Evolutionary conservation across 1,139 yeast species (phyloP).

Genomic region (Pichia inconspicua): DNA sequence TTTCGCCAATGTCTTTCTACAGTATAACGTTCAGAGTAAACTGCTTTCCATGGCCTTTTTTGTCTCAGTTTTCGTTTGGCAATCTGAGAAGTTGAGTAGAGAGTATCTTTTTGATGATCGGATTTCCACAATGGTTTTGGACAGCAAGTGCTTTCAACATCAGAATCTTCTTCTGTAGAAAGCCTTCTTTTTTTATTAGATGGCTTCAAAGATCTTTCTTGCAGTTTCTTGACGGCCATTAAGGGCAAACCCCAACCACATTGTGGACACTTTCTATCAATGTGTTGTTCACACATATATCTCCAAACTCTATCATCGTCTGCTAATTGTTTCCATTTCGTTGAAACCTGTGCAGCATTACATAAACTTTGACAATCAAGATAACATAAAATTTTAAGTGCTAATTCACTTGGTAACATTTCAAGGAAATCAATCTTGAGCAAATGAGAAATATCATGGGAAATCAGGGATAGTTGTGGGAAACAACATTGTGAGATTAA

Average conservation of each 20-base stretch:
- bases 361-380: conserved; percentile 88
- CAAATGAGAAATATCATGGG: conserved; percentile 69
- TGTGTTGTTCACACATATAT: conserved; percentile 96
- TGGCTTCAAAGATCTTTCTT: conserved; percentile 30
- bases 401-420: conserved; percentile 76
- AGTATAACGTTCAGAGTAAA: conserved; percentile 81
- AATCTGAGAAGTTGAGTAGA: conserved; percentile 17
- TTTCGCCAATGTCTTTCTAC: conserved; percentile 94
- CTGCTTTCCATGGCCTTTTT: conserved; percentile 91
- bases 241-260: conserved; percentile 99
- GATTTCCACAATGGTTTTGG: conserved; percentile 22
- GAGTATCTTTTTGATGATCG: conserved; percentile 19
- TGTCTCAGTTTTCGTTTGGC: conserved; percentile 22
- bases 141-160: conserved; percentile 10
- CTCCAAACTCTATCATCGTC: conserved; percentile 98
- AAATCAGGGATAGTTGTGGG: conserved; percentile 80
- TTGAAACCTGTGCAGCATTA: conserved; percentile 86
- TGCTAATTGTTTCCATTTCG: conserved; percentile 79
- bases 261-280: conserved; percentile 91
- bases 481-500: conserved; percentile 85
- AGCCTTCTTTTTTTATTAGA: conserved; percentile 26
- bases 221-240: conserved; percentile 71
- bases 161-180: conserved; percentile 15
- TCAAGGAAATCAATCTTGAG: conserved; percentile 84
- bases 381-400: conserved; percentile 78